Conservation (phyloP, 1,284 basidiomycete species). For the Afroboletus lepidellus region DNA sequence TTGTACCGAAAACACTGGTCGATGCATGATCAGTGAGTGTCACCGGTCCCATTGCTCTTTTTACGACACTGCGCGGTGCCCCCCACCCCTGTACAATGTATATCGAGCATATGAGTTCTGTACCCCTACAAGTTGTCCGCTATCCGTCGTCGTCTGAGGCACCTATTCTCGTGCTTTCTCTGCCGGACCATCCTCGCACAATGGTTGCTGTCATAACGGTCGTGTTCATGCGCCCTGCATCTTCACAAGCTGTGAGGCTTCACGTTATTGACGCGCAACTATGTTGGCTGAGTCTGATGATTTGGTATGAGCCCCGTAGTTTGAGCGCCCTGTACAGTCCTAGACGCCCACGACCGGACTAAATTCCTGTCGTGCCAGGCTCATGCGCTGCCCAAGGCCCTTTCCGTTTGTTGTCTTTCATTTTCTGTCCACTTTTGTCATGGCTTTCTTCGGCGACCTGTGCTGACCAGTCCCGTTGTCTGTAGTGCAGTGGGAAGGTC, state of each 20-base stretch:
- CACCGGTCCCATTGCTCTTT: slow-evolving; percentile 36
- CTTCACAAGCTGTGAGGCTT: slow-evolving; percentile 34
- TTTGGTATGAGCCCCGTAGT: slow-evolving; percentile 35
- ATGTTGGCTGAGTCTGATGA: slow-evolving; percentile 37
- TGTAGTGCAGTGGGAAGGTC: slow-evolving; percentile 70
- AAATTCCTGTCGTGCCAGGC: slow-evolving; percentile 12
- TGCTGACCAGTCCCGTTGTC: slow-evolving; percentile 31
- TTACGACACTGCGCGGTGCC: slow-evolving; percentile 37
- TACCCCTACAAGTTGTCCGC: slow-evolving; percentile 37
- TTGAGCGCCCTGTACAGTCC: slow-evolving; percentile 28
- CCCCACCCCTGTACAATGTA: slow-evolving; percentile 38
- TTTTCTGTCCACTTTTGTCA: slow-evolving; percentile 15
- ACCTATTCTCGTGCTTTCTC: slow-evolving; percentile 29
- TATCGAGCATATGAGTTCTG: slow-evolving; percentile 37
- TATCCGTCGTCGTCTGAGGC: slow-evolving; percentile 36
- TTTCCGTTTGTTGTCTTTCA: slow-evolving; percentile 9
- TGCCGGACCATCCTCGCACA: slow-evolving; percentile 35
- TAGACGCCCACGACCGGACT: slow-evolving; percentile 27
- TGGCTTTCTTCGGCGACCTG: slow-evolving; percentile 13
- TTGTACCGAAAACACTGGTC: slow-evolving; percentile 64
- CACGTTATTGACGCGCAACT: slow-evolving; percentile 36
- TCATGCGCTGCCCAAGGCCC: neutral
- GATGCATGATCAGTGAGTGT: slow-evolving; percentile 77
- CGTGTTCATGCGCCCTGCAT: slow-evolving; percentile 31
- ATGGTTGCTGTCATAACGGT: slow-evolving; percentile 36